A percentile compares a stretch with the other conserved stretches of the same genome.
phyloP scores from a whole-genome alignment of 768 basidiomycete species.

The Amanita polypyramis region DNA sequence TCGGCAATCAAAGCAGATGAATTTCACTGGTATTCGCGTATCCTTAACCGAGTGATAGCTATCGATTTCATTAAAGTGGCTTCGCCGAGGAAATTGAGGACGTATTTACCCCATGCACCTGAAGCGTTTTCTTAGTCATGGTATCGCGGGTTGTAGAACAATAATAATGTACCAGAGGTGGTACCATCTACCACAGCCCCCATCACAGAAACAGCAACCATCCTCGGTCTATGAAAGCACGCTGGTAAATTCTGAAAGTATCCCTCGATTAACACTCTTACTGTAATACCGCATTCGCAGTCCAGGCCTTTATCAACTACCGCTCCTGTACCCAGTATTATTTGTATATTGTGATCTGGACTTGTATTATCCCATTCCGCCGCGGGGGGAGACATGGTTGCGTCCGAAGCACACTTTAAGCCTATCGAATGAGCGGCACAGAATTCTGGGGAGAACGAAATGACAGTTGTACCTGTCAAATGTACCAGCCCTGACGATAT shows the following conservation, averaged over 20 bases:
- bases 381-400: neutral
- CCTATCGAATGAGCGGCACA: neutral
- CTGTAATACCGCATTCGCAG: slow-evolving; percentile 62
- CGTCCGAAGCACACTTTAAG: neutral
- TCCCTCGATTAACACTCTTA: slow-evolving; percentile 16
- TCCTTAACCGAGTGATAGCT: slow-evolving; percentile 60
- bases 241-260: neutral
- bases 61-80: neutral
- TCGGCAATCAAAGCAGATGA: slow-evolving; percentile 71
- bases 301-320: slow-evolving; percentile 8
- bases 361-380: neutral
- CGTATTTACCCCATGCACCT: slow-evolving; percentile 52
- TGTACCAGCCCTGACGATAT: neutral
- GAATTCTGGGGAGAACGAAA: neutral
- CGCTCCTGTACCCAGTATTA: neutral
- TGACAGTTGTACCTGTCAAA: neutral
- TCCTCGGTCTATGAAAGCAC: slow-evolving; percentile 39
- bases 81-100: neutral
- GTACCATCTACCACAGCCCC: slow-evolving; percentile 63
- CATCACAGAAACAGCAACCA: slow-evolving; percentile 52
- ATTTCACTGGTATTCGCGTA: slow-evolving; percentile 44
- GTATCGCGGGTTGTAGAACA: neutral
- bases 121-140: neutral
- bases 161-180: slow-evolving; percentile 51
- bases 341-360: neutral